These are phyloP conservation scores for Stachybotrys chlorohalonatus DNA, from an alignment of 2,329 filamentous ascomycete species.

Conservation along the genomic window DNA sequence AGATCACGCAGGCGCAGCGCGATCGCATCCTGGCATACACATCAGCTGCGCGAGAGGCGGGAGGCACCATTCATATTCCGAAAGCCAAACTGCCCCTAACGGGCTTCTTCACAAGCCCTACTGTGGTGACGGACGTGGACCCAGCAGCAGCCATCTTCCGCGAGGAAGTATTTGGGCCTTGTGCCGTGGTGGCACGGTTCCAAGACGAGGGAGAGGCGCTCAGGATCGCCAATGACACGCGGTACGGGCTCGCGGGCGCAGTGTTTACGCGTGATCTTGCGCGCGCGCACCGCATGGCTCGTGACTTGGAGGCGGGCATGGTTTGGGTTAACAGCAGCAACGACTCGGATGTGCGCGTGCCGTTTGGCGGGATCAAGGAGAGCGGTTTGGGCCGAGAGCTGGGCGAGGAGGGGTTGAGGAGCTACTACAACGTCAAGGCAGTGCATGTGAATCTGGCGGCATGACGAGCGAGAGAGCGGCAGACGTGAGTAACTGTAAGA, in stretches of 20 bases:
- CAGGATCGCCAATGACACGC: constrained; percentile 26
- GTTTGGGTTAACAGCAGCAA: constrained; percentile 29
- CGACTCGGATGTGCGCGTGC: constrained; percentile 19
- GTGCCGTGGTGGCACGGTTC: constrained; percentile 15
- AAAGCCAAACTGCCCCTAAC: constrained; percentile 5
- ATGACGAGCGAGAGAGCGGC: background rate
- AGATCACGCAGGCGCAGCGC: constrained; percentile 55
- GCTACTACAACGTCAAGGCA: constrained; percentile 18
- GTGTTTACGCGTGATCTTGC: constrained; percentile 45
- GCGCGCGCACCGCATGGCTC: constrained; percentile 27
- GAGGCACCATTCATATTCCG: constrained; percentile 37
- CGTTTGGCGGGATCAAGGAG: constrained; percentile 23
- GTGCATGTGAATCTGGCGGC: constrained; percentile 19
- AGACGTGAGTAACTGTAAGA: background rate
- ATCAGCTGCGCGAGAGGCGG: constrained; percentile 52
- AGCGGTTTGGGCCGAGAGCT: constrained; percentile 21
- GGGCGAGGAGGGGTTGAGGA: constrained; percentile 17
- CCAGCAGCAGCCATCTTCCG: constrained; percentile 12
- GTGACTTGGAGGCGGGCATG: constrained; percentile 45
- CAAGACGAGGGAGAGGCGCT: constrained; percentile 18
- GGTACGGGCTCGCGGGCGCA: constrained; percentile 44
- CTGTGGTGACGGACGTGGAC: constrained; percentile 16
- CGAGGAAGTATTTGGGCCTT: constrained; percentile 23
- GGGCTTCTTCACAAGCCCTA: constrained; percentile 19
- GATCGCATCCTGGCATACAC: constrained; percentile 58